A percentile compares a stretch with the other conserved stretches of the same genome.
Evolutionary conservation across 805 yeast genomes (phyloP).

Genomic region (Cyberlindnera mrakii): DNA sequence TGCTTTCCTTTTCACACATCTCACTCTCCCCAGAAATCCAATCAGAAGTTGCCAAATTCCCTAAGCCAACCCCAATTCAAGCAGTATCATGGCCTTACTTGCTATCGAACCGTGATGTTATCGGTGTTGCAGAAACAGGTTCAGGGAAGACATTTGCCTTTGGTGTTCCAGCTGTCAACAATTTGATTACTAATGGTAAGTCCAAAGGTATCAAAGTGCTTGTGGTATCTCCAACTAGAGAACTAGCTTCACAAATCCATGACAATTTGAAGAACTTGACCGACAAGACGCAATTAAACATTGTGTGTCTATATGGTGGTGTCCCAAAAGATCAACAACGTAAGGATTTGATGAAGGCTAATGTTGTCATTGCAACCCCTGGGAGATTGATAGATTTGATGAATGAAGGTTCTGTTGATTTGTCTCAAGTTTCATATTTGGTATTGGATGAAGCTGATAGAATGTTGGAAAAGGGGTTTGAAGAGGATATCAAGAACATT

Average conservation of each 20-base stretch:
- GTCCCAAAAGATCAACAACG: slow-evolving; percentile 94
- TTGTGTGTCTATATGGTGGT: slow-evolving; percentile 94
- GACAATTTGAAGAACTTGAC: slow-evolving; percentile 71
- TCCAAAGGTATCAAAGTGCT: slow-evolving; percentile 60
- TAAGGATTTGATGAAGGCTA: slow-evolving; percentile 54
- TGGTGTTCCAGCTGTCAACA: slow-evolving; percentile 93
- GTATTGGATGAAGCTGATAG: slow-evolving; percentile 98
- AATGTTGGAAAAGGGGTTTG: slow-evolving; percentile 97
- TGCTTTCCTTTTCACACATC: slow-evolving; percentile 61
- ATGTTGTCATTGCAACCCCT: slow-evolving; percentile 95
- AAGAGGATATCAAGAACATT: slow-evolving; percentile 87
- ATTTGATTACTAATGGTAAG: slow-evolving; percentile 35
- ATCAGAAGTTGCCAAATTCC: slow-evolving; percentile 61
- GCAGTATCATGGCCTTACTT: slow-evolving; percentile 92
- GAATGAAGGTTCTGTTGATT: slow-evolving; percentile 77
- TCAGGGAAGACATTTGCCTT: slow-evolving; percentile 97
- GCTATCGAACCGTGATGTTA: slow-evolving; percentile 71
- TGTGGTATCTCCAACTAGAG: slow-evolving; percentile 95
- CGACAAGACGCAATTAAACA: slow-evolving; percentile 51
- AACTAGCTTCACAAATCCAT: slow-evolving; percentile 87
- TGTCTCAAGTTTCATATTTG: slow-evolving; percentile 64
- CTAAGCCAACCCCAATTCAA: slow-evolving; percentile 94
- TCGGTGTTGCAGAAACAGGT: slow-evolving; percentile 98
- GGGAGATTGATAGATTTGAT: slow-evolving; percentile 90
- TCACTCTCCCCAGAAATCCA: slow-evolving; percentile 50